Evolutionary conservation across 306 rosid species (phyloP), one percentile per base, ranked within the genome.

Genomic region (Senna tora): DNA sequence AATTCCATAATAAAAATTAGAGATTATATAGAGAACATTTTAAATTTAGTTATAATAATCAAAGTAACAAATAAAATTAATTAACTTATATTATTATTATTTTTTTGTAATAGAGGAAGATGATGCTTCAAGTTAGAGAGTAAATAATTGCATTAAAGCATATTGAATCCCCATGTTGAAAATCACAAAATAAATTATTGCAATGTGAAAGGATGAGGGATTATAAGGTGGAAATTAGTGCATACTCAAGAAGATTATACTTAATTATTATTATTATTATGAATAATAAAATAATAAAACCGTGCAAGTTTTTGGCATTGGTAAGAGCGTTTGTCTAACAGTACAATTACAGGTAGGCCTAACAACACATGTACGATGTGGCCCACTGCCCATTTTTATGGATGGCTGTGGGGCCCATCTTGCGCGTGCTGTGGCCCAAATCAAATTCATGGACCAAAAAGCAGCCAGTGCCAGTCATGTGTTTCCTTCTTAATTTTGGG

Each of bases 401-500:
- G 60, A 38, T 47, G 53, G 68, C 59, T 67, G 77, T 76, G 77
- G 82, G 86, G 59, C 41, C 84, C 82, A 77, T 32, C 75, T 61
- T 70, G 72, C 81, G 76, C 79, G 73, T 77, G 75, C 12, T 66
- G 65, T 62, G 71, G 83, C 78, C 86, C 79, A 73, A 59, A 14
- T 80, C 70, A 45, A 81, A 68, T 70, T 75, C 69, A 72, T 60
- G 50, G 53, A 64, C 76, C 47, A 30, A 49, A 64, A 61, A 36
- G 39, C 39, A 4, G 30, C 30, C 30, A 25, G 71, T 66, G 42
- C 11, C 62, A 50, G 59, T 64, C 58, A 33, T 54, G 51, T 2
- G 25, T 61, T 67, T 71, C 17, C 49, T 65, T 65, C 32, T 13
- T 58, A 14, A 39, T 74, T 49, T 15, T 15, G 13, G 9, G 2